Evolutionary conservation across 75 land plant species (phyloP).

Genomic region (Cryptomeria japonica): DNA sequence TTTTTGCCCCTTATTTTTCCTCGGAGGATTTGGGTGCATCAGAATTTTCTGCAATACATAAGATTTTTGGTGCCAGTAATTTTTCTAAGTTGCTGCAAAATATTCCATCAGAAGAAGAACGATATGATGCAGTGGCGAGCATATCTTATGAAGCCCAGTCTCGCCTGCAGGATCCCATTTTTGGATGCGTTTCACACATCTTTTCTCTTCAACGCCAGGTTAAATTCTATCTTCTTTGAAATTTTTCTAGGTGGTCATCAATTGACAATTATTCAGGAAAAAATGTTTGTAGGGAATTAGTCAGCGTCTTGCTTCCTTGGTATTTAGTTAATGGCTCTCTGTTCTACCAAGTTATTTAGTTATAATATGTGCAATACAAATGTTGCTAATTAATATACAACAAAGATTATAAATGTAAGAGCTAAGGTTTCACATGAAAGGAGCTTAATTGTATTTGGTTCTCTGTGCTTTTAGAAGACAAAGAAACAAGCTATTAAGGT

Average conservation of each 20-base stretch:
- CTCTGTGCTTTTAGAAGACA: background rate
- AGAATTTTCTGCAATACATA: conserved; percentile 49
- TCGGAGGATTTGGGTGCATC: conserved; percentile 68
- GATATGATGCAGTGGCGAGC: conserved; percentile 70
- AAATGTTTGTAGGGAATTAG: background rate
- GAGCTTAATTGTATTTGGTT: background rate
- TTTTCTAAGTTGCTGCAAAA: conserved; percentile 67
- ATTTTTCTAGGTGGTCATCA: background rate
- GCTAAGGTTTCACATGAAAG: background rate
- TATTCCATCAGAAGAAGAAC: conserved; percentile 48
- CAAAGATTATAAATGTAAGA: background rate
- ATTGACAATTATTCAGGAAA: background rate
- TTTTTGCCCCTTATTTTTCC: conserved; percentile 50
- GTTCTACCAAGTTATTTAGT: too few relatives aligned
- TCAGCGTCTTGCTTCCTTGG: background rate
- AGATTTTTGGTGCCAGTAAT: conserved; percentile 87
- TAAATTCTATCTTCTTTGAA: background rate
- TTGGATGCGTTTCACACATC: conserved; percentile 80
- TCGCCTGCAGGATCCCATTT: conserved; percentile 77
- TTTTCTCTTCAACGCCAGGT: conserved; percentile 85
- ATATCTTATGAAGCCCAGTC: conserved; percentile 90
- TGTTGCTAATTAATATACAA: too few relatives aligned
- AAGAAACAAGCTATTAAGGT: too few relatives aligned
- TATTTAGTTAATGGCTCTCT: too few relatives aligned
- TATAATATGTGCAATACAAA: too few relatives aligned